Base-by-base conservation (phyloP, 1,284 basidiomycete genomes). In the Tylopilus sp. region DNA sequence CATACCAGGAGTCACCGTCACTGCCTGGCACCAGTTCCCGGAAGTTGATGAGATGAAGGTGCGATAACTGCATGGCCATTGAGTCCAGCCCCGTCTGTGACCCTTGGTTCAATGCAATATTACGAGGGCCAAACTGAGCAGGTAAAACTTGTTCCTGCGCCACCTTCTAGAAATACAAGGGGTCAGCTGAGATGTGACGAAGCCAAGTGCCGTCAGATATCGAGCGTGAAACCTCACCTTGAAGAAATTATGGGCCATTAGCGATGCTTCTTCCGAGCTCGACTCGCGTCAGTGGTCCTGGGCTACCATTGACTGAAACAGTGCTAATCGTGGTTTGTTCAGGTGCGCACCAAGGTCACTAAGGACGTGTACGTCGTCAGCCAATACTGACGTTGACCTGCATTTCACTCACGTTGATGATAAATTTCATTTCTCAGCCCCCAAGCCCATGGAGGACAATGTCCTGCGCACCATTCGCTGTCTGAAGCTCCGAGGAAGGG, bases 261-360 rank as follows among this genome's bases (percentile, higher is more conserved):
- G 42, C 19, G 7, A 59, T 49, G 11, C 36, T 10, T 13, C 12
- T 5, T 8, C 13, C 60, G 1, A 62, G 41, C 1, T 43, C 35
- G 8, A 18, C 15, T 18, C 58, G 46, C 2, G 46, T 53, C 18
- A 58, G 13, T 4, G 25, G 28, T n/a, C 23, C 19, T 4, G 25
- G 28, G 13, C 23, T 18, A 3, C 31, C 39, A 13, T 52, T 6
- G 2, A 0, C 0, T 1, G 26, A 25, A n/a, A n/a, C 2, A 6
- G 26, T 16, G 3, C 12, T 6, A 26, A 59, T 49, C 19, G 16
- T 23, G 21, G 3, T 40, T 3, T 2, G 9, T 5, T 36, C 21
- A 1, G 35, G 12, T 3, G 34, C 4, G 39, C 56, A 59, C 6
- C 55, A 58, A 0, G 52, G 46, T 58, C 58, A 62, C 58, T 58